These are phyloP conservation scores for Podila horticola DNA, from an alignment of 192 early-diverging fungal species.

Conservation along the genomic window DNA sequence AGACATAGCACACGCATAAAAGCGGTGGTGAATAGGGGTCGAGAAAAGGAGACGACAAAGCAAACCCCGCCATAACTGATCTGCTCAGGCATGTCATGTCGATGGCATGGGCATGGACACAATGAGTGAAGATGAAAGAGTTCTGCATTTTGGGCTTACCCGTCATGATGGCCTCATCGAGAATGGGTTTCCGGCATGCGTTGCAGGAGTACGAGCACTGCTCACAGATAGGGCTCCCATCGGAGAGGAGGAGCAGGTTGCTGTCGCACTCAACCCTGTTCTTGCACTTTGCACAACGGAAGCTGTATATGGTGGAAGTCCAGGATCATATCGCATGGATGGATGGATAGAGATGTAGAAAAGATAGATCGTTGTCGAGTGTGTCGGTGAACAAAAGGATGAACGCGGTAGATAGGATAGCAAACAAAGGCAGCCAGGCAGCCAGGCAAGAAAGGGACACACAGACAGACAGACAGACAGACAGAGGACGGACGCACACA, in stretches of 20 bases:
- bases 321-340: not conserved
- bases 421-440: no score
- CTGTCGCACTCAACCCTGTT: constrained; percentile 79
- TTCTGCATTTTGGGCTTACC: constrained; percentile 53
- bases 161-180: constrained; percentile 87
- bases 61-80: no score
- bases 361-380: no score
- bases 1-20: no score
- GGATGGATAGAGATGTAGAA: not conserved
- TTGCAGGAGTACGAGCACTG: constrained; percentile 84
- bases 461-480: constrained; percentile 8
- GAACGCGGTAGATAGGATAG: not conserved
- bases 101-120: no score
- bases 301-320: constrained; percentile 53
- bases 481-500: not conserved
- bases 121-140: not conserved
- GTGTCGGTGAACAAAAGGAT: no score
- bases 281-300: constrained; percentile 80
- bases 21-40: no score
- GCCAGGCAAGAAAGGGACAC: not conserved
- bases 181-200: constrained; percentile 76
- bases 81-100: no score
- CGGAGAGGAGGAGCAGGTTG: constrained; percentile 77
- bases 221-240: constrained; percentile 87
- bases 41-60: no score